These are phyloP conservation scores for Tilletia setariae DNA, from an alignment of 1,284 basidiomycete genomes.

Conservation along the genomic window DNA sequence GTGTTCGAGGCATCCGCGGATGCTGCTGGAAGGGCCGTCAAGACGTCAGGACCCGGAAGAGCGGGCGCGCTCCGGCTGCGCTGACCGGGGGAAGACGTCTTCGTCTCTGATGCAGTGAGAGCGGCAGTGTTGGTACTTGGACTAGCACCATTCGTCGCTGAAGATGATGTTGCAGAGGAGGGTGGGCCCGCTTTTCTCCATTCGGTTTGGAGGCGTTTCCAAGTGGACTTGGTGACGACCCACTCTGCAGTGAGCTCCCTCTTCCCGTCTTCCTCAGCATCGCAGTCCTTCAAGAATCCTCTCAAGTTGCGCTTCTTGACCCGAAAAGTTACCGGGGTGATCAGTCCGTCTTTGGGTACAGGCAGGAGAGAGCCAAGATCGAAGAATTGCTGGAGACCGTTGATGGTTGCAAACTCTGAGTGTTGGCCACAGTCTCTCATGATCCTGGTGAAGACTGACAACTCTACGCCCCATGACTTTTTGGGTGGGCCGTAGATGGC, in stretches of 20 bases:
- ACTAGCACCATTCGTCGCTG: background rate
- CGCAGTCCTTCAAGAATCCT: conserved; percentile 72
- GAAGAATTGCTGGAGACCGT: conserved; percentile 67
- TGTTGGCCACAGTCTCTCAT: conserved; percentile 82
- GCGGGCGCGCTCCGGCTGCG: background rate
- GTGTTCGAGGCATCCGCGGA: too few species aligned
- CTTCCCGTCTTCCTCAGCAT: conserved; percentile 68
- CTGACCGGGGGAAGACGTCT: background rate
- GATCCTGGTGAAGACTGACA: conserved; percentile 63
- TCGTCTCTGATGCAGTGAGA: background rate
- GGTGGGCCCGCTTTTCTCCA: conserved; percentile 57
- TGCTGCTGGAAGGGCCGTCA: too few species aligned
- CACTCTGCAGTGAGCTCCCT: conserved; percentile 90
- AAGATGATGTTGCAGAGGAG: background rate
- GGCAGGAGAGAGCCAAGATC: conserved; percentile 78
- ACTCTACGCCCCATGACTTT: conserved; percentile 80
- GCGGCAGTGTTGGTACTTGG: background rate
- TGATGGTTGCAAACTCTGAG: conserved; percentile 80
- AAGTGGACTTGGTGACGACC: conserved; percentile 87
- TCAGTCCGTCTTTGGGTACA: conserved; percentile 84
- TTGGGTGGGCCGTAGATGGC: conserved; percentile 67
- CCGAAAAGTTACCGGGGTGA: conserved; percentile 88
- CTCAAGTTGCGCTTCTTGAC: conserved; percentile 71
- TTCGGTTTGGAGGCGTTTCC: conserved; percentile 81
- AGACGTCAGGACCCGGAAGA: background rate